phyloP scores from a whole-genome alignment of 2,329 filamentous ascomycete genomes.

The Aspergillus persii region DNA sequence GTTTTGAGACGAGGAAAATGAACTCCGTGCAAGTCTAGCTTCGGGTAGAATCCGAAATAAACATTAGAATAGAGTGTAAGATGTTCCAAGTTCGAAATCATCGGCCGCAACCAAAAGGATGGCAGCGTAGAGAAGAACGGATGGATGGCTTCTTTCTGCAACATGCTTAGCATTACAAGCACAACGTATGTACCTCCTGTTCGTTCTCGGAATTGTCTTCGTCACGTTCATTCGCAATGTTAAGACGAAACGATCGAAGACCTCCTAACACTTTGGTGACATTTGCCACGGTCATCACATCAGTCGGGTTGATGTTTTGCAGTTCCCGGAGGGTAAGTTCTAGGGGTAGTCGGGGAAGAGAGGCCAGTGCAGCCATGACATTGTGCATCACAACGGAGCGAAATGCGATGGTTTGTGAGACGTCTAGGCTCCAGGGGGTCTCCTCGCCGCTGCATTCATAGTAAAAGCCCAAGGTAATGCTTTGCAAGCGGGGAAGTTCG shows the following conservation, averaged over 20 bases:
- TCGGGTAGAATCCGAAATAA: slow-evolving; percentile 44
- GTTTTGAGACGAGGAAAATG: slow-evolving; percentile 42
- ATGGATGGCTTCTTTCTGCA: background rate
- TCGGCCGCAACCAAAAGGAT: slow-evolving; percentile 10
- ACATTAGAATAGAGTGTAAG: slow-evolving; percentile 40
- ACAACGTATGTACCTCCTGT: no score
- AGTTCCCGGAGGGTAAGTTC: slow-evolving; percentile 6
- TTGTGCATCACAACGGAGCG: slow-evolving; percentile 2
- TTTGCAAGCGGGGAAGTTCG: slow-evolving; percentile 5
- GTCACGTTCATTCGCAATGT: slow-evolving; percentile 2
- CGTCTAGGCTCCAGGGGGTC: background rate
- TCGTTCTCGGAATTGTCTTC: background rate
- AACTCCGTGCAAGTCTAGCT: slow-evolving; percentile 33
- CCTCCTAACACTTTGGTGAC: background rate
- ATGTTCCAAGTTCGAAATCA: slow-evolving; percentile 23
- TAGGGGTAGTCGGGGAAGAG: background rate
- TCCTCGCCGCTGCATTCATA: background rate
- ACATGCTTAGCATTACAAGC: background rate
- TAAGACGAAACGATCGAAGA: slow-evolving; percentile 5
- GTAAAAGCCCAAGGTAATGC: slow-evolving; percentile 4
- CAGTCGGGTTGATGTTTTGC: slow-evolving; percentile 6
- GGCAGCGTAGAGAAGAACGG: slow-evolving; percentile 5
- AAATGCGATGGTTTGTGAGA: background rate
- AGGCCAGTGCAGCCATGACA: background rate
- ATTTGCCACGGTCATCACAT: background rate